Conservation (phyloP, 306 rosid genomes). For the Potentilla sterilis region DNA sequence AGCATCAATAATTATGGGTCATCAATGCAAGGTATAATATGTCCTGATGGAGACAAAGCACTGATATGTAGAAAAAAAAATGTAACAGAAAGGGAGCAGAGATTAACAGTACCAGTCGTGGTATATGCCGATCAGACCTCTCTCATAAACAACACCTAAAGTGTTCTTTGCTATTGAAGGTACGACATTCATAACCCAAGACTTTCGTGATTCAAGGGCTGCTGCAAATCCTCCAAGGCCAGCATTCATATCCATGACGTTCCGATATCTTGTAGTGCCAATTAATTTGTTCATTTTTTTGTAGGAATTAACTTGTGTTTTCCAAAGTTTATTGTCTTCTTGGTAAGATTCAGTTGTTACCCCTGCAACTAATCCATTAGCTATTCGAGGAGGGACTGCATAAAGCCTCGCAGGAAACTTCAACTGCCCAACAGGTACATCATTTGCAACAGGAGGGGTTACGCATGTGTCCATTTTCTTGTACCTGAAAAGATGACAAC, state of each 20-base stretch:
- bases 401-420: slow-evolving; percentile 87
- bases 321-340: slow-evolving; percentile 85
- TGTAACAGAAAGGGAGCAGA: neutral
- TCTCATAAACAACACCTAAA: slow-evolving; percentile 79
- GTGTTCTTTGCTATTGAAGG: slow-evolving; percentile 78
- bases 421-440: slow-evolving; percentile 81
- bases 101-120: slow-evolving; percentile 73
- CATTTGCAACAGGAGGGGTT: slow-evolving; percentile 58
- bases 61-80: neutral
- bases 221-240: slow-evolving; percentile 98
- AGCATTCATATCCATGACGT: slow-evolving; percentile 98
- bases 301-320: slow-evolving; percentile 62
- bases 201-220: slow-evolving; percentile 69
- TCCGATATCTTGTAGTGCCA: slow-evolving; percentile 75
- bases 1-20: neutral
- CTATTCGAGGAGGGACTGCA: slow-evolving; percentile 78
- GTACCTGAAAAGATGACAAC: slow-evolving; percentile 55
- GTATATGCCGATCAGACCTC: slow-evolving; percentile 94
- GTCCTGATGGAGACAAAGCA: neutral
- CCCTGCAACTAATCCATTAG: slow-evolving; percentile 62
- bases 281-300: slow-evolving; percentile 64
- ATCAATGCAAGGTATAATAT: neutral
- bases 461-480: slow-evolving; percentile 70
- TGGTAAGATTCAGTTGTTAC: slow-evolving; percentile 69
- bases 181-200: slow-evolving; percentile 98